Evolutionary conservation across 352 stramenopile species (phyloP).

Genomic region (Globisporangium nunn): DNA sequence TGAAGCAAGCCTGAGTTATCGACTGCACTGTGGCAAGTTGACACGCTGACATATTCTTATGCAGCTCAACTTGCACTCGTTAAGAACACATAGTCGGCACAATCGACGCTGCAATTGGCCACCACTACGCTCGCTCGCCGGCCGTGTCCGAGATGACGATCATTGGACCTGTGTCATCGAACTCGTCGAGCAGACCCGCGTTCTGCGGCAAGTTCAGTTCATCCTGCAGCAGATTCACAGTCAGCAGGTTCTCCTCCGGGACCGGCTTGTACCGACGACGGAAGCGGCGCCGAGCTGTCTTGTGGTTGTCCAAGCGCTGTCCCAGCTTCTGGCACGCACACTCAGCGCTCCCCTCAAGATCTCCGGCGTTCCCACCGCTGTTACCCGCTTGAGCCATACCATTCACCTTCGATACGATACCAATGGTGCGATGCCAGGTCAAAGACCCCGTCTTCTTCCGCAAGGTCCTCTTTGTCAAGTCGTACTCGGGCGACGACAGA

Average conservation of each 20-base stretch:
- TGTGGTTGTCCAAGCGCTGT: conserved; percentile 20
- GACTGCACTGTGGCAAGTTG: too few species aligned
- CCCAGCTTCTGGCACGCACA: conserved; percentile 25
- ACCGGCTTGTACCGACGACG: conserved; percentile 17
- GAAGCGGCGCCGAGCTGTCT: conserved; percentile 12
- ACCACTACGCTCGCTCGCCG: neutral
- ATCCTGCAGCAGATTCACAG: conserved; percentile 25
- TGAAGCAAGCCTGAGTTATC: too few species aligned
- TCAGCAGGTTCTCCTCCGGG: conserved; percentile 22
- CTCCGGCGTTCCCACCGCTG: neutral
- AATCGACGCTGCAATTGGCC: neutral
- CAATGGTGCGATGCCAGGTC: neutral
- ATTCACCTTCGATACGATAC: neutral
- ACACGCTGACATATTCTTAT: too few species aligned
- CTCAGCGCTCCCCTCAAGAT: conserved; percentile 6
- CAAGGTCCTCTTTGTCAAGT: neutral
- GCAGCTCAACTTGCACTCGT: too few species aligned
- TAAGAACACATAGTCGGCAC: neutral
- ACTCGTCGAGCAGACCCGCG: conserved; percentile 1
- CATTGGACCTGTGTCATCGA: neutral
- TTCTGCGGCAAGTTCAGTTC: conserved; percentile 4
- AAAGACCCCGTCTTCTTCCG: neutral
- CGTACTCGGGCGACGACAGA: too few species aligned
- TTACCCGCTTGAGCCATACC: neutral
- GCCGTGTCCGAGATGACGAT: neutral